A percentile compares a stretch with the other conserved stretches of the same genome.
phyloP scores from a whole-genome alignment of 805 yeast genomes.

The Starmerella floris region DNA sequence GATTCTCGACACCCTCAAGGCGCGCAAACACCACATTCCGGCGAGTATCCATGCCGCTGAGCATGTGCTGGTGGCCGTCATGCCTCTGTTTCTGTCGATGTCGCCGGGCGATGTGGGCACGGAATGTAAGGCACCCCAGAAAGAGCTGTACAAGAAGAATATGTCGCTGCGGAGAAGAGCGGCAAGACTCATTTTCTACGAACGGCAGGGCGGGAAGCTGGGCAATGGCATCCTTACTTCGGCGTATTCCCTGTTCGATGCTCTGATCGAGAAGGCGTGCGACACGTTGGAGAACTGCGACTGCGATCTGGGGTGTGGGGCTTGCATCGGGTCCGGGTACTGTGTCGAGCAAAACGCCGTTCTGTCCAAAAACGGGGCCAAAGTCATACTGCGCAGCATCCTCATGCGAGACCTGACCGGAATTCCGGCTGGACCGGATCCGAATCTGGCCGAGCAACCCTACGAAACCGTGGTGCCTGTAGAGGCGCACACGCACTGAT shows the following conservation, averaged over 20 bases:
- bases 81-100: conserved; percentile 61
- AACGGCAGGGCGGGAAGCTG: conserved; percentile 62
- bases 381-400: conserved; percentile 49
- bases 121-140: conserved; percentile 96
- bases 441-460: conserved; percentile 12
- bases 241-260: conserved; percentile 66
- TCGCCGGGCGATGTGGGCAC: conserved; percentile 61
- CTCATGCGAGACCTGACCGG: conserved; percentile 41
- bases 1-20: conserved; percentile 46
- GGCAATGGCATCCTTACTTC: conserved; percentile 73
- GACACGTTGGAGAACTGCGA: conserved; percentile 49
- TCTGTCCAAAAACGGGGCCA: conserved; percentile 75
- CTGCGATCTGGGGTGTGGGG: conserved; percentile 56
- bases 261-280: conserved; percentile 47
- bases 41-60: conserved; percentile 96
- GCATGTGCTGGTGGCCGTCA: conserved; percentile 69
- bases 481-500: not conserved
- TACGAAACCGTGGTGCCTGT: conserved; percentile 2
- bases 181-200: conserved; percentile 72
- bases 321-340: conserved; percentile 69
- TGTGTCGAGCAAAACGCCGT: conserved; percentile 77
- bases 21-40: conserved; percentile 53
- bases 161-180: conserved; percentile 68
- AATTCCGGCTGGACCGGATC: conserved; percentile 29
- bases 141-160: conserved; percentile 64